These are phyloP conservation scores for Linum tenue DNA, from an alignment of 345 rosid species.

Conservation along the genomic window DNA sequence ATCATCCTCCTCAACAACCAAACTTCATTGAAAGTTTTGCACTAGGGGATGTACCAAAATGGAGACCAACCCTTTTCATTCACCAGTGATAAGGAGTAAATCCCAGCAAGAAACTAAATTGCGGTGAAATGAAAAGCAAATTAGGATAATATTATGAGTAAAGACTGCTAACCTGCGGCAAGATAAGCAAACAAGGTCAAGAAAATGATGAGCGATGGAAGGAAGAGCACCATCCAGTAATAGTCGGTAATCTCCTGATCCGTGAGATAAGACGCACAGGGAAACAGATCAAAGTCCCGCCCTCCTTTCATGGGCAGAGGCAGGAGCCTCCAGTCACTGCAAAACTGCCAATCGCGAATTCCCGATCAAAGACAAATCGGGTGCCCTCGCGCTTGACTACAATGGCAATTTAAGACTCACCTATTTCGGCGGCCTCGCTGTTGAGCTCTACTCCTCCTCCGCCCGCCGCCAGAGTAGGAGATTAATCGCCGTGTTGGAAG, in stretches of 20 bases:
- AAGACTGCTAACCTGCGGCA: slow-evolving; percentile 45
- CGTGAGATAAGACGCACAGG: slow-evolving; percentile 72
- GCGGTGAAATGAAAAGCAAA: neutral
- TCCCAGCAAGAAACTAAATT: slow-evolving; percentile 6
- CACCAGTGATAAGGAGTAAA: neutral
- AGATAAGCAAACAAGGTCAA: slow-evolving; percentile 55
- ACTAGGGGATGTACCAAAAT: neutral
- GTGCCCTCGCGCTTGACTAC: no score
- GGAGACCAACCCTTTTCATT: neutral
- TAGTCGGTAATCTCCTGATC: slow-evolving; percentile 85
- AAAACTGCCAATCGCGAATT: no score
- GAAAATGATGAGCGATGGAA: slow-evolving; percentile 60
- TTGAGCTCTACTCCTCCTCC: no score
- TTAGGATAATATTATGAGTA: neutral
- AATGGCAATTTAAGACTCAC: no score
- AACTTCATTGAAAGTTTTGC: neutral
- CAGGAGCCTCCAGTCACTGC: slow-evolving; percentile 51
- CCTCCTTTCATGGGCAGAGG: slow-evolving; percentile 47
- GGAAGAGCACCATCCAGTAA: slow-evolving; percentile 77
- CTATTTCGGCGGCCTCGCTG: no score
- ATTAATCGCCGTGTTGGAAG: no score
- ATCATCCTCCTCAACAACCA: no score
- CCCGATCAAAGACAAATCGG: no score
- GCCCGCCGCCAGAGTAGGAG: no score
- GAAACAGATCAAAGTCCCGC: slow-evolving; percentile 47